Percentiles rank a stretch among this genome's conserved stretches.
phyloP scores from a whole-genome alignment of 2,329 filamentous ascomycete genomes.

The Ceratocystis variospora region DNA sequence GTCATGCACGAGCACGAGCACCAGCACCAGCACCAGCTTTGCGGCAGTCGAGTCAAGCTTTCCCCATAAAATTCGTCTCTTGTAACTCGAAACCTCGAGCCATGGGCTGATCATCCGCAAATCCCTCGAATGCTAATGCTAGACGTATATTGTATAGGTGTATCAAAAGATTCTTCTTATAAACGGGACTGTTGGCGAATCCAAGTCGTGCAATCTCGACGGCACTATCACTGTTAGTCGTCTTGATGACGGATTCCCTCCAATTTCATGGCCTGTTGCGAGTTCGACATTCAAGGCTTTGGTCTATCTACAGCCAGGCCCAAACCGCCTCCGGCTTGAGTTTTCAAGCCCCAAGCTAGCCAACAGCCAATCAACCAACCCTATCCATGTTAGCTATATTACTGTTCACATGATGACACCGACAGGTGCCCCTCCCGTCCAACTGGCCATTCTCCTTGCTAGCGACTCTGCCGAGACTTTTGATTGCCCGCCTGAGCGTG shows the following conservation, averaged over 20 bases:
- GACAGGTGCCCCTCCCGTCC: conserved; percentile 65
- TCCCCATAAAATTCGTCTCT: not conserved
- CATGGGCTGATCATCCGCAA: not conserved
- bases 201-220: conserved; percentile 56
- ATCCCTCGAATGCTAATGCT: not conserved
- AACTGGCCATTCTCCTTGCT: conserved; percentile 74
- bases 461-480: conserved; percentile 80
- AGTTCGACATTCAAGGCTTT: conserved; percentile 86
- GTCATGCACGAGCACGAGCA: no score
- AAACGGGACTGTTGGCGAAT: conserved; percentile 57
- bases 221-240: conserved; percentile 68
- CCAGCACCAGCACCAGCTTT: not conserved
- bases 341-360: conserved; percentile 73
- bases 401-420: conserved; percentile 78
- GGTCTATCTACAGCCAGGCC: conserved; percentile 78
- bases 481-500: conserved; percentile 63
- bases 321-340: conserved; percentile 77
- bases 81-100: not conserved
- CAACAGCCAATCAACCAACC: conserved; percentile 50
- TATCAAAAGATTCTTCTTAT: conserved; percentile 82
- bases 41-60: not conserved
- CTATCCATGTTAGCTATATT: conserved; percentile 64
- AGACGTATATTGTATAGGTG: conserved; percentile 40
- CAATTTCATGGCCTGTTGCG: conserved; percentile 73
- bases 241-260: conserved; percentile 72